These are phyloP conservation scores for Neonectria faginata DNA, from an alignment of 2,329 filamentous ascomycete species.

Conservation along the genomic window DNA sequence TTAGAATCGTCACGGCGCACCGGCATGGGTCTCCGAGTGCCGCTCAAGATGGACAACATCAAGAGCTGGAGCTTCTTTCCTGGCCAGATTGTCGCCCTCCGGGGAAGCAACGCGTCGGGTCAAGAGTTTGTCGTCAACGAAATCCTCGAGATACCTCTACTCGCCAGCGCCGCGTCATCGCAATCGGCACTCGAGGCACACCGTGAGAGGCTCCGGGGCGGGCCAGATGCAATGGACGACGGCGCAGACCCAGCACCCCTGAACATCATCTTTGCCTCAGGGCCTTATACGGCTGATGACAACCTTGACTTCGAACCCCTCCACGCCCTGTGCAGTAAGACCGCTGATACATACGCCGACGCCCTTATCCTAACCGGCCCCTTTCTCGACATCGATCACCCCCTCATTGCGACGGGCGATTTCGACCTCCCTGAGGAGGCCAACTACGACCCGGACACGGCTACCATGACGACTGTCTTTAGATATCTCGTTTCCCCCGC, in stretches of 20 bases:
- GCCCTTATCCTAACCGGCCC: conserved; percentile 84
- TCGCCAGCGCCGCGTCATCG: conserved; percentile 79
- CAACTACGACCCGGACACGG: conserved; percentile 78
- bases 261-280: conserved; percentile 81
- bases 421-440: conserved; percentile 79
- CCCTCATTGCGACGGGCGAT: conserved; percentile 83
- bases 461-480: conserved; percentile 86
- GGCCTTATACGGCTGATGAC: conserved; percentile 92
- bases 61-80: conserved; percentile 87
- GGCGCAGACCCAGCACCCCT: conserved; percentile 70
- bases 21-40: conserved; percentile 84
- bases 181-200: conserved; percentile 74
- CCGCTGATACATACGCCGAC: conserved; percentile 80
- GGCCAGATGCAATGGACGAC: conserved; percentile 71
- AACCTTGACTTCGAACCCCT: conserved; percentile 92
- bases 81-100: conserved; percentile 89
- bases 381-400: conserved; percentile 93
- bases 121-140: conserved; percentile 84
- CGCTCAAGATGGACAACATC: conserved; percentile 79
- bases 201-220: conserved; percentile 75
- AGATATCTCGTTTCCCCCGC: conserved; percentile 80
- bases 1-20: conserved; percentile 88
- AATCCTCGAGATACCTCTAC: conserved; percentile 78
- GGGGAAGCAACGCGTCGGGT: conserved; percentile 88
- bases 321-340: conserved; percentile 81